Evolutionary conservation across 2,329 filamentous ascomycete species (phyloP).

Genomic region (Beauveria pseudobassiana): DNA sequence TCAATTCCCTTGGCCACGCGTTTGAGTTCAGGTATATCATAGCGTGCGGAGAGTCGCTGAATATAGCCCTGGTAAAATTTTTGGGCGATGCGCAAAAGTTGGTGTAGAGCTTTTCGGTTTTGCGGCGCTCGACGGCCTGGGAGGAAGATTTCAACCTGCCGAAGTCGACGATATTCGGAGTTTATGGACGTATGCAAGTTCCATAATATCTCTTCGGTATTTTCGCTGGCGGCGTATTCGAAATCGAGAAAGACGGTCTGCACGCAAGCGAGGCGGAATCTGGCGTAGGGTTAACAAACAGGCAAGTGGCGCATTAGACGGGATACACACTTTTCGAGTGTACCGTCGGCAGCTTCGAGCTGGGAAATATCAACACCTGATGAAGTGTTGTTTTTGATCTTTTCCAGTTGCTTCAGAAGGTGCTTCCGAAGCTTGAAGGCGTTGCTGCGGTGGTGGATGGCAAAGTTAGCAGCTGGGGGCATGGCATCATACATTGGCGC

Average conservation of each 20-base stretch:
- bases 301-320: conserved; percentile 1
- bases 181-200: conserved; percentile 71
- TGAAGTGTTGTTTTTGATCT: conserved; percentile 29
- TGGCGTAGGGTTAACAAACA: conserved; percentile 24
- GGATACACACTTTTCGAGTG: conserved; percentile 33
- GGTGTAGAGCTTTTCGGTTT: conserved; percentile 73
- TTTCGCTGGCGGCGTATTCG: conserved; percentile 52
- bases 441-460: conserved; percentile 23
- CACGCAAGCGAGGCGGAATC: conserved; percentile 66
- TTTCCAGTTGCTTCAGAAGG: conserved; percentile 35
- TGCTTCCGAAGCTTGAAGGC: conserved; percentile 37
- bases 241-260: conserved; percentile 67
- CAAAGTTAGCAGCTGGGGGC: conserved; percentile 12
- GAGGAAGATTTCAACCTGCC: conserved; percentile 44
- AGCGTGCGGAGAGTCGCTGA: conserved; percentile 61
- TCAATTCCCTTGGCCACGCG: conserved; percentile 35
- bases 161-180: conserved; percentile 62
- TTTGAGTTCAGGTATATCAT: conserved; percentile 44
- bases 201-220: conserved; percentile 71
- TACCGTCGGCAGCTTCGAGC: conserved; percentile 36
- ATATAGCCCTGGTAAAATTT: conserved; percentile 85
- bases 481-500: conserved; percentile 3
- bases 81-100: conserved; percentile 83
- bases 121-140: conserved; percentile 59
- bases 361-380: conserved; percentile 32